Conservation (phyloP, 176 grass and related monocot genomes). For the Triticum monococcum region DNA sequence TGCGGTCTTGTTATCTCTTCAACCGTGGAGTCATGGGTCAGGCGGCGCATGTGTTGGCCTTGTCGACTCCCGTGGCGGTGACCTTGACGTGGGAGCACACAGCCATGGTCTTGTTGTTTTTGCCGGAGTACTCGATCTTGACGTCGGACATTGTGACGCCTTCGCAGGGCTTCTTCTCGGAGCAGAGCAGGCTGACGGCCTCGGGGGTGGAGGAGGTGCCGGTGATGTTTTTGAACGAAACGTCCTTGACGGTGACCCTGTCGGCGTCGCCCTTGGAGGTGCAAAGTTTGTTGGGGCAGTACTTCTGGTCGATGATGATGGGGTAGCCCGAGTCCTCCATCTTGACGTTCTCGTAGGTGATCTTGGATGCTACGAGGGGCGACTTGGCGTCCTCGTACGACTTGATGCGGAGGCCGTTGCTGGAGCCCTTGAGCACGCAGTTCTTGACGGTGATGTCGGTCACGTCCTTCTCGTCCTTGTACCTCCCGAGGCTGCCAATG, state of each 20-base stretch:
- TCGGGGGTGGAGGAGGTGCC: conserved; percentile 47
- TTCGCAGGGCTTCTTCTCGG: conserved; percentile 37
- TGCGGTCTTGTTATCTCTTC: no score
- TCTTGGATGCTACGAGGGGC: conserved; percentile 15
- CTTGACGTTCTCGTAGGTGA: conserved; percentile 52
- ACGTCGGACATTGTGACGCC: conserved; percentile 36
- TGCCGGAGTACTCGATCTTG: conserved; percentile 22
- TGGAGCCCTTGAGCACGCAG: conserved; percentile 45
- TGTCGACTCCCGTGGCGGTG: neutral
- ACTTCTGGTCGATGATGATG: conserved; percentile 77
- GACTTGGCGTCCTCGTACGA: conserved; percentile 44
- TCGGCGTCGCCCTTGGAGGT: conserved; percentile 19
- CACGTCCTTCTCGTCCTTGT: conserved; percentile 65
- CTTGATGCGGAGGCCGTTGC: conserved; percentile 71
- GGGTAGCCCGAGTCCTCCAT: conserved; percentile 39
- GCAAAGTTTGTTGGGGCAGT: conserved; percentile 64
- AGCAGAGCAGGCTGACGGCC: conserved; percentile 52
- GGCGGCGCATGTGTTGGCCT: neutral
- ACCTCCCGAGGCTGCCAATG: conserved; percentile 61
- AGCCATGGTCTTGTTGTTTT: conserved; percentile 9
- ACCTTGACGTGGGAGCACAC: conserved; percentile 4
- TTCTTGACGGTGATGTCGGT: conserved; percentile 49
- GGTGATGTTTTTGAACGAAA: conserved; percentile 54
- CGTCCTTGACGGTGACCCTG: conserved; percentile 52
- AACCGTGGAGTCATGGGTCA: no score